phyloP scores from a whole-genome alignment of 2,329 filamentous ascomycete genomes.

The Knufia fluminis region DNA sequence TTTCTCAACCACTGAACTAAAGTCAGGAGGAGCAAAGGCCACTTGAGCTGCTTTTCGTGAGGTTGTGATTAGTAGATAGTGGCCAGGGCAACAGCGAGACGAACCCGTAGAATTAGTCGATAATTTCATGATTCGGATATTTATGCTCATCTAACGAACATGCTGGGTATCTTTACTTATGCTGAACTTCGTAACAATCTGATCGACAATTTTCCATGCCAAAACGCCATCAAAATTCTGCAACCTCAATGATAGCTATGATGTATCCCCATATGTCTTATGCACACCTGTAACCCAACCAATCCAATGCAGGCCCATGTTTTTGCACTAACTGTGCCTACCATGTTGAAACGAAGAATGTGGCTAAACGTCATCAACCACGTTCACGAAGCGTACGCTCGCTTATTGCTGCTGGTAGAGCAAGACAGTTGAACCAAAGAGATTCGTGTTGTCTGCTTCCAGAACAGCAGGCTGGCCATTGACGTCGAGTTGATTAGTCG shows the following conservation, averaged over 20 bases:
- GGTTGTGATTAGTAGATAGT: no score
- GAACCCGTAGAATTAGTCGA: no score
- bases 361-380: not conserved
- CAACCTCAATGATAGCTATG: not conserved
- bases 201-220: not conserved
- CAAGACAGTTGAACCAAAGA: conserved; percentile 55
- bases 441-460: conserved; percentile 55
- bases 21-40: no score
- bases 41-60: no score
- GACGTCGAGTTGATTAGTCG: conserved; percentile 61
- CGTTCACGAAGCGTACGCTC: not conserved
- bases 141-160: not conserved
- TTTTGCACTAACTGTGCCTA: not conserved
- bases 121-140: not conserved
- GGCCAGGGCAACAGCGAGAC: no score
- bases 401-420: conserved; percentile 32
- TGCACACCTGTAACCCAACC: not conserved
- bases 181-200: not conserved
- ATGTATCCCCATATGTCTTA: not conserved
- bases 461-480: conserved; percentile 47
- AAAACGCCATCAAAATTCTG: not conserved
- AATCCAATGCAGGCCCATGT: not conserved
- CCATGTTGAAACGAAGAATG: not conserved
- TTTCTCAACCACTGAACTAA: no score
- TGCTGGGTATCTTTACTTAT: not conserved